These are phyloP conservation scores for Carpinus fangiana DNA, from an alignment of 306 rosid species.

Conservation along the genomic window DNA sequence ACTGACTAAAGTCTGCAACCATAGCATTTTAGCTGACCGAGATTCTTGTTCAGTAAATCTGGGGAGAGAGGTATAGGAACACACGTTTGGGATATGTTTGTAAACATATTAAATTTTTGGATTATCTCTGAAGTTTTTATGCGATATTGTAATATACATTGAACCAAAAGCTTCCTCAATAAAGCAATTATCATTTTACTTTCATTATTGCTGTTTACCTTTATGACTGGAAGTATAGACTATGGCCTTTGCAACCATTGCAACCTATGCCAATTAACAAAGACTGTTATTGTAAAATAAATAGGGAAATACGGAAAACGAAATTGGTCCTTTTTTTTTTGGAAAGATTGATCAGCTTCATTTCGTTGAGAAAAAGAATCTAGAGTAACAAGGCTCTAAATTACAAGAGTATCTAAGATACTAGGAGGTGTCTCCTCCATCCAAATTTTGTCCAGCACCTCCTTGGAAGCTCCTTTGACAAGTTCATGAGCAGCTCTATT, in stretches of 20 bases:
- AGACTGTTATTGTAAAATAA: neutral
- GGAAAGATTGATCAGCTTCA: too few relatives aligned
- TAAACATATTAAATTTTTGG: conserved; percentile 22
- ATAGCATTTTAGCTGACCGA: conserved; percentile 19
- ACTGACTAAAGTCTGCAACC: conserved; percentile 30
- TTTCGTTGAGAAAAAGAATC: too few relatives aligned
- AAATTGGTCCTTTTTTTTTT: too few relatives aligned
- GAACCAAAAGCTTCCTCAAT: conserved; percentile 32
- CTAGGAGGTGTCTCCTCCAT: too few relatives aligned
- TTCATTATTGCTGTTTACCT: neutral
- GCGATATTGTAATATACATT: conserved; percentile 40
- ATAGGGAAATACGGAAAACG: too few relatives aligned
- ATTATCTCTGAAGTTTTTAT: conserved; percentile 2
- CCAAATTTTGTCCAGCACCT: too few relatives aligned
- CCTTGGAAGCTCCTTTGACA: too few relatives aligned
- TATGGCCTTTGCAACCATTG: neutral
- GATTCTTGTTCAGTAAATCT: conserved; percentile 37
- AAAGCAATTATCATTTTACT: conserved; percentile 18
- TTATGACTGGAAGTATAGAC: neutral
- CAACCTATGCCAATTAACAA: neutral
- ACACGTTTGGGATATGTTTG: conserved; percentile 28
- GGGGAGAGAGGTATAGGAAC: conserved; percentile 35
- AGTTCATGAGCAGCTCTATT: too few relatives aligned
- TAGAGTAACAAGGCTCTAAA: too few relatives aligned
- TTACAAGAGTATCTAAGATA: too few relatives aligned